phyloP scores from a whole-genome alignment of 108 stramenopile genomes.

The Heterococcus sp. region DNA sequence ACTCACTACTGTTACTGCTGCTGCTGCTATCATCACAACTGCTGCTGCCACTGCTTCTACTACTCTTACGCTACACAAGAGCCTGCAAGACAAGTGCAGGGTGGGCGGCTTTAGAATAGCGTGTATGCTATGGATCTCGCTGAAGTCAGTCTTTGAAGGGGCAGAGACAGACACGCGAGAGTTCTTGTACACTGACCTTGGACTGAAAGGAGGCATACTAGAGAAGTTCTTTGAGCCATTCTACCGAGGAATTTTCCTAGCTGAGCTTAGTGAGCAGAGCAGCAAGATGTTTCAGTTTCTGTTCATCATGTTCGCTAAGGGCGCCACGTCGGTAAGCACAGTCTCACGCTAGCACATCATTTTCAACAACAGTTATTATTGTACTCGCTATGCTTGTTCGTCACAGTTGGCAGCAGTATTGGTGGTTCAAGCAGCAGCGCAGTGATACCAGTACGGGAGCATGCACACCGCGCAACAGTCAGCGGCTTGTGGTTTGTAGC shows the following conservation, averaged over 20 bases:
- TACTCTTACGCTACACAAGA: neutral
- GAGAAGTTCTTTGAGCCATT: slow-evolving; percentile 48
- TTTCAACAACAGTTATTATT: too few relatives aligned
- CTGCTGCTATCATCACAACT: too few relatives aligned
- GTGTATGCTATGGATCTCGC: neutral
- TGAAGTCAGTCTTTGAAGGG: slow-evolving; percentile 12
- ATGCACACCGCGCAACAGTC: too few relatives aligned
- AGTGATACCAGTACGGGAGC: too few relatives aligned
- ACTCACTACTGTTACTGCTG: too few relatives aligned
- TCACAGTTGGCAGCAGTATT: too few relatives aligned
- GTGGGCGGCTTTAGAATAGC: slow-evolving; percentile 30
- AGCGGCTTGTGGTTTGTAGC: too few relatives aligned
- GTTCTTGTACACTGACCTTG: slow-evolving; percentile 12
- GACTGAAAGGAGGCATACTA: slow-evolving; percentile 40
- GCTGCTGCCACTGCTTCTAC: too few relatives aligned
- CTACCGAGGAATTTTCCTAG: slow-evolving; percentile 53
- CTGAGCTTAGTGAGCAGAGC: slow-evolving; percentile 46
- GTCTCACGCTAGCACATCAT: too few relatives aligned
- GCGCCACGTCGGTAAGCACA: slow-evolving; percentile 25
- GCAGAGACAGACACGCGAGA: slow-evolving; percentile 17
- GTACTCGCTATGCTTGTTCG: too few relatives aligned
- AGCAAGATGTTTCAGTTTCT: slow-evolving; percentile 52
- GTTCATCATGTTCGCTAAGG: slow-evolving; percentile 49
- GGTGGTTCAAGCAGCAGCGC: too few relatives aligned
- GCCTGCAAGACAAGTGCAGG: slow-evolving; percentile 33